These are phyloP conservation scores for Vicia sativa DNA, from an alignment of 306 rosid species.

Conservation along the genomic window DNA sequence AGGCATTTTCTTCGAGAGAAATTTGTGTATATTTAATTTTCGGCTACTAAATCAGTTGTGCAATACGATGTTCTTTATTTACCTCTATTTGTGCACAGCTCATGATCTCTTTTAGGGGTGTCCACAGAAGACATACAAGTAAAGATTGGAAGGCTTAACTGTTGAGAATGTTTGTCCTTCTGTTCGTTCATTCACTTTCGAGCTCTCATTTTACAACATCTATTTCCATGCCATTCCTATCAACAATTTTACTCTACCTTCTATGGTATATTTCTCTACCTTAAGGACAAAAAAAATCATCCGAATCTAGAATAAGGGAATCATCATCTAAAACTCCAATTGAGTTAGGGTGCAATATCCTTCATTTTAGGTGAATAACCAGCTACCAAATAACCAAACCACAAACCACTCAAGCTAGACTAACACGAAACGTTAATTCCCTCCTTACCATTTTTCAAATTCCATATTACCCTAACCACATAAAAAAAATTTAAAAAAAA, in stretches of 20 bases:
- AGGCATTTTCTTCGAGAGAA: conserved; percentile 8
- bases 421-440: no score
- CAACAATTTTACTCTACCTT: not conserved
- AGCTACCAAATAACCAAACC: not conserved
- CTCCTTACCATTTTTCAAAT: not conserved
- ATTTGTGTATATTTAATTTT: not conserved
- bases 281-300: not conserved
- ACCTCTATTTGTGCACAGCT: not conserved
- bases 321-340: conserved; percentile 2
- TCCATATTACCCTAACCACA: not conserved
- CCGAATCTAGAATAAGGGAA: conserved; percentile 1
- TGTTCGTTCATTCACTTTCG: conserved; percentile 9
- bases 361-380: not conserved
- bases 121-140: conserved; percentile 1
- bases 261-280: not conserved
- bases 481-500: not conserved
- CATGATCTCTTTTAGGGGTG: not conserved
- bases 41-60: not conserved
- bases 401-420: conserved; percentile 3
- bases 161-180: not conserved
- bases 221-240: not conserved
- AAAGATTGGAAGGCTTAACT: not conserved
- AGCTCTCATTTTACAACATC: not conserved
- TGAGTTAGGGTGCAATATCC: not conserved
- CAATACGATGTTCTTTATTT: not conserved